A percentile compares a stretch with the other conserved stretches of the same genome.
These are phyloP conservation scores for Camellia lanceoleosa DNA, from an alignment of 148 eudicot species.

Conservation along the genomic window DNA sequence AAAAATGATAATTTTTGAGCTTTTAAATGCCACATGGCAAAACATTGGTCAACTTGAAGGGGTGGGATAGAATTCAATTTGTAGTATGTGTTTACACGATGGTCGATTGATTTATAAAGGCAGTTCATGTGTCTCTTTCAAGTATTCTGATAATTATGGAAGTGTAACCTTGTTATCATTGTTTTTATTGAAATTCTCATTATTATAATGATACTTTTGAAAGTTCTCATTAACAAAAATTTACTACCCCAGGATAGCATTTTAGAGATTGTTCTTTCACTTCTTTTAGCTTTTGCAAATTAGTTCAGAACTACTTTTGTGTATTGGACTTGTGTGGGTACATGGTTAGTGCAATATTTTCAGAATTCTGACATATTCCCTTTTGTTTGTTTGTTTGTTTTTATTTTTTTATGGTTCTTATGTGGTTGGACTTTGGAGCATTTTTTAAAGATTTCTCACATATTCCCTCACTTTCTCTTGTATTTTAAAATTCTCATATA, in stretches of 20 bases:
- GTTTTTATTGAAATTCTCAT: background rate
- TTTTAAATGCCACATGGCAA: background rate
- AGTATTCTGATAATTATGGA: background rate
- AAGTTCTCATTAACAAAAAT: background rate
- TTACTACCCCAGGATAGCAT: background rate
- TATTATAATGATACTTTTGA: background rate
- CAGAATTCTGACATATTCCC: background rate
- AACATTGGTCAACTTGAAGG: background rate
- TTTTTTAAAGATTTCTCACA: background rate
- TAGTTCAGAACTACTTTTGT: background rate
- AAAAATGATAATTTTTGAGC: background rate
- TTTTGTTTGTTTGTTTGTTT: background rate
- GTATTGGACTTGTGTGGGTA: background rate
- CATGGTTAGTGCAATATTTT: background rate
- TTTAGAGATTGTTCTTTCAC: background rate
- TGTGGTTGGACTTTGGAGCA: background rate
- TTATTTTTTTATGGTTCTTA: background rate
- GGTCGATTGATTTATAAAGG: background rate
- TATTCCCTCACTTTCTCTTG: background rate
- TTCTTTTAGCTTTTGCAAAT: background rate
- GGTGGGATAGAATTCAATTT: conserved; percentile 1
- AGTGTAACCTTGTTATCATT: background rate
- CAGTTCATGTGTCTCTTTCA: background rate
- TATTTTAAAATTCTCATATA: background rate
- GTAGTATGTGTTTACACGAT: background rate